A percentile compares a stretch with the other conserved stretches of the same genome.
Evolutionary conservation across 345 rosid genomes (phyloP).

Genomic region (Erucastrum elatum): DNA sequence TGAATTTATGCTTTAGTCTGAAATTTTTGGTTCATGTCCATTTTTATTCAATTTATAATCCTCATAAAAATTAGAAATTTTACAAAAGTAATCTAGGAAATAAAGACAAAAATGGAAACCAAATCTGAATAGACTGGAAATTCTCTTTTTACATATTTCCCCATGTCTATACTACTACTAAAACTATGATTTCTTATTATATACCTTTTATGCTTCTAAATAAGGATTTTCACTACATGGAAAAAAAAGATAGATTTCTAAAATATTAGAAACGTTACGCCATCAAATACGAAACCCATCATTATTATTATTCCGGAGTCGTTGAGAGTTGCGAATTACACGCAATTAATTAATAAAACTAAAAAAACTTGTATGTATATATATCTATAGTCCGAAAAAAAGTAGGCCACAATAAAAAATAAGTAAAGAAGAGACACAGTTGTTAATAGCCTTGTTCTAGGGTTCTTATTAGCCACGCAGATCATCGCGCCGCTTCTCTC

Average conservation of each 20-base stretch:
- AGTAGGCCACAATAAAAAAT: background rate
- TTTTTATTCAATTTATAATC: background rate
- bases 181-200: background rate
- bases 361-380: background rate
- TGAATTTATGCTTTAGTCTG: background rate
- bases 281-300: background rate
- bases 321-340: constrained; percentile 11
- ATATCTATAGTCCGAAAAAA: background rate
- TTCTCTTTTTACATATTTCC: background rate
- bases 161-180: background rate
- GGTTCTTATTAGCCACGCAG: constrained; percentile 14
- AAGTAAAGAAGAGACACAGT: background rate
- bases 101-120: background rate
- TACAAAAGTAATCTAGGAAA: background rate
- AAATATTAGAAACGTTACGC: constrained; percentile 16
- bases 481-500: constrained; percentile 5
- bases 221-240: background rate
- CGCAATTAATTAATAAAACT: background rate
- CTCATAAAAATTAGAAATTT: too few relatives aligned
- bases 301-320: background rate
- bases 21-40: background rate
- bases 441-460: background rate
- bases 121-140: background rate
- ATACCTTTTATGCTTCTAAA: background rate
- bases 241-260: background rate